Base-by-base conservation (phyloP, 116 monocot species). In the Phalaenopsis hybrid region DNA sequence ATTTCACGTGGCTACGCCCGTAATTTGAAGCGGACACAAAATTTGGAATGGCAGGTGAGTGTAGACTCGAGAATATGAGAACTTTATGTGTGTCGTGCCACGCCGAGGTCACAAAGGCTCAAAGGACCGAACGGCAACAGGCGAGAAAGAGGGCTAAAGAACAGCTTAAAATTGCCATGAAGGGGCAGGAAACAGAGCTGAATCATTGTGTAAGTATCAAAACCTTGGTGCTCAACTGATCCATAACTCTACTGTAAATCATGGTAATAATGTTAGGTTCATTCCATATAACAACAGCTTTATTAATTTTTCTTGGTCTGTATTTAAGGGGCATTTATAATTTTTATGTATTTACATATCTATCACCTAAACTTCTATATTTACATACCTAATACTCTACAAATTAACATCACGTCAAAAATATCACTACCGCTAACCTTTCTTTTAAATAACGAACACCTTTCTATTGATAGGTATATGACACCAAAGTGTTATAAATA, bases 41-140 rank as follows among this genome's bases (percentile, higher is more conserved):
- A 16, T 3, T 52, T 52, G 10, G 52, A 16, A 13, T 52, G 52
- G 11, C 86, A 98, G 98, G 99, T 15, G 99, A 99, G 81, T 99
- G 99, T 82, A 87, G 79, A 76, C 78, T 99, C n/a, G 95, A 99
- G 82, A 99, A 99, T 79, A 93, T 99, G 95, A 92, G 99, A 78
- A 99, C 99, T 44, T 87, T 99, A 0, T 99, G 99, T 85, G 99
- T 99, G 68, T 95, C 85, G 18, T 99, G 99, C 63, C 99, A 99
- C 86, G 86, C 86, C 51, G 90, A 93, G 74, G 92, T 93, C 69
- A 99, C 99, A 3, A 80, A 80, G 69, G 86, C 87, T 83, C 95
- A 99, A 80, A 85, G 80, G 25, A 58, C 57, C n/a, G 93, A 99
- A 74, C 78, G 84, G 37, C 68, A 76, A 16, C 74, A 81, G 48